Conservation (phyloP, 2,329 filamentous ascomycete genomes). For the Fusarium mundagurra region DNA sequence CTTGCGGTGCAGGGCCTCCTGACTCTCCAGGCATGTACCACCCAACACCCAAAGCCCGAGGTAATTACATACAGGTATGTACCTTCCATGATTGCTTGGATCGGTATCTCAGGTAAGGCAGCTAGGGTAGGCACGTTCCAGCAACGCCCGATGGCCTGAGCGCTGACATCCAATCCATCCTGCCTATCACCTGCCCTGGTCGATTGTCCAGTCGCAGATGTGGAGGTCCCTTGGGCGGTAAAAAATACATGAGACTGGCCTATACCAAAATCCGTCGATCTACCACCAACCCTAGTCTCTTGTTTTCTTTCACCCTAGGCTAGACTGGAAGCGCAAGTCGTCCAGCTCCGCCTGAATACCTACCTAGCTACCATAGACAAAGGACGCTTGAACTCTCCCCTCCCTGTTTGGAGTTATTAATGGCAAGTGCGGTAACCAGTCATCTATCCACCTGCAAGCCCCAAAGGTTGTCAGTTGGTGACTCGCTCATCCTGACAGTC, state of each 20-base stretch:
- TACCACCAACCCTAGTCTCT: background rate
- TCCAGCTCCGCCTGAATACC: conserved; percentile 2
- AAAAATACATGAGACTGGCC: background rate
- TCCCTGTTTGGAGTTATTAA: background rate
- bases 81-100: background rate
- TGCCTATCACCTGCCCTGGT: background rate
- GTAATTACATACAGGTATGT: background rate
- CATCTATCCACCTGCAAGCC: conserved; percentile 9
- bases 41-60: background rate
- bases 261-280: background rate
- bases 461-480: conserved; percentile 2
- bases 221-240: background rate
- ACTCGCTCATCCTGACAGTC: background rate
- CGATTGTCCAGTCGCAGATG: background rate
- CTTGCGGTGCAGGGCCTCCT: background rate
- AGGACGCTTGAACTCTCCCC: background rate
- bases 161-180: background rate
- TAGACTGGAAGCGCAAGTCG: background rate
- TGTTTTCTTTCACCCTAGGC: background rate
- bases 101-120: background rate
- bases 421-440: conserved; percentile 5
- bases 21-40: conserved; percentile 1
- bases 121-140: background rate
- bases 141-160: conserved; percentile 20
- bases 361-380: background rate